Conservation (phyloP, 805 yeast genomes). For the Brettanomyces custersianus region DNA sequence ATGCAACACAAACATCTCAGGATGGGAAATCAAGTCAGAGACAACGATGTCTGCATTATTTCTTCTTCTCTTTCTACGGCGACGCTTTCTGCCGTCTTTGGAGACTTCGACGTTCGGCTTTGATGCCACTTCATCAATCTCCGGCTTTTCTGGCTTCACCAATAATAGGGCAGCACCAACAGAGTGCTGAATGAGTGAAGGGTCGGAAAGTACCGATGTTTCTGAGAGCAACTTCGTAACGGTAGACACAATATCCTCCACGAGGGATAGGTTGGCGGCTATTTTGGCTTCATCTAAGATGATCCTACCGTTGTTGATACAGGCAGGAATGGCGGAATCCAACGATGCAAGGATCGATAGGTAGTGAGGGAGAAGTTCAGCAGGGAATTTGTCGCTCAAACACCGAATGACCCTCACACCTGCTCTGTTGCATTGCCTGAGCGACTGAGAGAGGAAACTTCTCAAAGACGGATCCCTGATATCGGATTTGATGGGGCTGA, state of each 20-base stretch:
- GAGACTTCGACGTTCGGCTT: background rate
- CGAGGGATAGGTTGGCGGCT: conserved; percentile 21
- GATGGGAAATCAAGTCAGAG: conserved; percentile 62
- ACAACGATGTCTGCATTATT: conserved; percentile 41
- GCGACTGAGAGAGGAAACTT: conserved; percentile 32
- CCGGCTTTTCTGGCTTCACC: conserved; percentile 29
- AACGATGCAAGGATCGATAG: conserved; percentile 41
- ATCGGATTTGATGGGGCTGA: conserved; percentile 48
- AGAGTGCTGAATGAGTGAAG: conserved; percentile 43
- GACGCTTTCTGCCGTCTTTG: conserved; percentile 2
- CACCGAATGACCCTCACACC: conserved; percentile 35
- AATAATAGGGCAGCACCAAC: conserved; percentile 47
- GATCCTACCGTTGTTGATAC: conserved; percentile 28
- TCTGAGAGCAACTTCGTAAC: conserved; percentile 18
- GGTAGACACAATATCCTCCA: conserved; percentile 23
- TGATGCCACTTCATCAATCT: conserved; percentile 7
- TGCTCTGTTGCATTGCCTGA: conserved; percentile 34
- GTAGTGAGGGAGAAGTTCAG: conserved; percentile 36
- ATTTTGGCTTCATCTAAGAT: conserved; percentile 28
- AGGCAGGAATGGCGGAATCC: conserved; percentile 53
- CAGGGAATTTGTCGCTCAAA: conserved; percentile 28
- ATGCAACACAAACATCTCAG: conserved; percentile 40
- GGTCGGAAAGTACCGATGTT: conserved; percentile 30
- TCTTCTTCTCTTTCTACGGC: conserved; percentile 18
- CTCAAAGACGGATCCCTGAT: conserved; percentile 46